These are phyloP conservation scores for Colletotrichum limetticola DNA, from an alignment of 2,329 filamentous ascomycete genomes.

Conservation along the genomic window DNA sequence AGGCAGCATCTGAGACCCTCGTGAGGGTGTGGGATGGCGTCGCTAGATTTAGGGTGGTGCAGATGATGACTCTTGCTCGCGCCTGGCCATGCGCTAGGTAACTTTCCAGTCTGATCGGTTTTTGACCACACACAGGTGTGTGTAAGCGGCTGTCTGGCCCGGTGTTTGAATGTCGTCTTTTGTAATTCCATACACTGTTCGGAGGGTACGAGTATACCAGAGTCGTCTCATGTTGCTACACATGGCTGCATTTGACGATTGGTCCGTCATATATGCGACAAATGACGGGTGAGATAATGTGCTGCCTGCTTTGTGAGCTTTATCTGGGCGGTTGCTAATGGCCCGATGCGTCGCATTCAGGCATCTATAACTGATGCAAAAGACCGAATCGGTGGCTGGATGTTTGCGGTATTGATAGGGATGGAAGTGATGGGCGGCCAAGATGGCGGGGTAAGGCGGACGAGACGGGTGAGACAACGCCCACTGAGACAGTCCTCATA, in stretches of 20 bases:
- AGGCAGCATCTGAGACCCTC: slow-evolving; percentile 24
- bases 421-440: slow-evolving; percentile 19
- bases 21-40: slow-evolving; percentile 23
- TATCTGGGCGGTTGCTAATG: background rate
- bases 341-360: slow-evolving; percentile 5
- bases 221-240: background rate
- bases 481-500: slow-evolving; percentile 14
- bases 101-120: background rate
- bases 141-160: background rate
- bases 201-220: background rate
- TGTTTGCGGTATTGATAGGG: slow-evolving; percentile 12
- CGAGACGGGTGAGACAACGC: background rate
- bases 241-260: background rate
- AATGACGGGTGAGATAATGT: background rate
- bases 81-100: background rate
- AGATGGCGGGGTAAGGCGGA: slow-evolving; percentile 24
- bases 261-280: background rate
- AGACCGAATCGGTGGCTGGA: slow-evolving; percentile 10
- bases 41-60: slow-evolving; percentile 25
- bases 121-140: background rate
- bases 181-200: background rate
- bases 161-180: slow-evolving; percentile 10
- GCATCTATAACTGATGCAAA: slow-evolving; percentile 2
- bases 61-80: slow-evolving; percentile 23
- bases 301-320: background rate